These are phyloP conservation scores for Rosa persica DNA, from an alignment of 306 rosid genomes.

Conservation along the genomic window DNA sequence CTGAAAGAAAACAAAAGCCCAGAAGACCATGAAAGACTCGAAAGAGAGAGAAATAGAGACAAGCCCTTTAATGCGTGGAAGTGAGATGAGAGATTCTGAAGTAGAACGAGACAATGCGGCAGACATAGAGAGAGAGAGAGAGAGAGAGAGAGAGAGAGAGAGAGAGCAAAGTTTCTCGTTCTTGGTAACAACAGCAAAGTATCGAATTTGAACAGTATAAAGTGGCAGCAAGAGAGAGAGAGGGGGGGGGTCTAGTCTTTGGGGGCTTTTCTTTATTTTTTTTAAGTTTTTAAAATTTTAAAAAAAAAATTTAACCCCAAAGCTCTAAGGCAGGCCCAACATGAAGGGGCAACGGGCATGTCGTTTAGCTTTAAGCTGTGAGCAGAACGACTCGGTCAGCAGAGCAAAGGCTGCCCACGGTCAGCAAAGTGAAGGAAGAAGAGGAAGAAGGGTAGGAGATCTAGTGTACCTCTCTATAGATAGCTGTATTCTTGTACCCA, in stretches of 20 bases:
- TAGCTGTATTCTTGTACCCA: slow-evolving; percentile 31
- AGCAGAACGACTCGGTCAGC: slow-evolving; percentile 54
- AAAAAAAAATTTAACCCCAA: slow-evolving; percentile 28
- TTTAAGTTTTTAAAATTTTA: slow-evolving; percentile 12
- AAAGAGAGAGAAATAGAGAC: slow-evolving; percentile 34
- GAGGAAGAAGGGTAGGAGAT: slow-evolving; percentile 18
- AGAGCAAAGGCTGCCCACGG: slow-evolving; percentile 72
- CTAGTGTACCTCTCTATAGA: background rate
- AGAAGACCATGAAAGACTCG: slow-evolving; percentile 47
- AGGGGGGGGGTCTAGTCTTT: slow-evolving; percentile 15
- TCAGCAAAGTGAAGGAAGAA: slow-evolving; percentile 72
- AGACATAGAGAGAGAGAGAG: slow-evolving; percentile 43
- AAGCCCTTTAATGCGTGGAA: slow-evolving; percentile 68
- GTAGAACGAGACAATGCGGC: slow-evolving; percentile 88
- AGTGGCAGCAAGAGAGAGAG: slow-evolving; percentile 32
- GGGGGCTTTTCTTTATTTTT: slow-evolving; percentile 34
- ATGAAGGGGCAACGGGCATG: slow-evolving; percentile 78
- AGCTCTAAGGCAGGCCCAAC: slow-evolving; percentile 50
- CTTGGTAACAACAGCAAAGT: slow-evolving; percentile 77
- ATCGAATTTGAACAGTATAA: slow-evolving; percentile 83
- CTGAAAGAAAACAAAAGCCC: slow-evolving; percentile 33
- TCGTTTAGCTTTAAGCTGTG: slow-evolving; percentile 51
- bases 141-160: slow-evolving; percentile 4
- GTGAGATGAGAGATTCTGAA: slow-evolving; percentile 78
- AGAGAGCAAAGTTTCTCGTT: slow-evolving; percentile 71